phyloP scores from a whole-genome alignment of 148 eudicot genomes.

The Cornus controversa region DNA sequence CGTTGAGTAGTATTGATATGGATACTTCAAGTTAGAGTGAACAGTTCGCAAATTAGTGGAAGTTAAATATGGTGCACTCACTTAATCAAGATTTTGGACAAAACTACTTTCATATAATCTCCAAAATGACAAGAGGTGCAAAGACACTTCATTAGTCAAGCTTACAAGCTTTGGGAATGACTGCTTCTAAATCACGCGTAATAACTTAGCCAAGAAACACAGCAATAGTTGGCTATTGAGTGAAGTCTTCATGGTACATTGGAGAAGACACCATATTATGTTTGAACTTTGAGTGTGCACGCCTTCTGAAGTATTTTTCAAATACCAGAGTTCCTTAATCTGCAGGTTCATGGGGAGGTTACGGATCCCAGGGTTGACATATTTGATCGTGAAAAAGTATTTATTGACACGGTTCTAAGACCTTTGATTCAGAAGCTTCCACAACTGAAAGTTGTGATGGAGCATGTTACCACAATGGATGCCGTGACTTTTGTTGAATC shows the following conservation, averaged over 20 bases:
- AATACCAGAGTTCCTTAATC: not conserved
- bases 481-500: constrained; percentile 85
- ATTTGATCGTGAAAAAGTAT: constrained; percentile 92
- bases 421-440: constrained; percentile 79
- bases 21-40: too few species aligned
- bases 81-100: too few species aligned
- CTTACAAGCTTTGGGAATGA: not conserved
- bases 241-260: not conserved
- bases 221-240: too few species aligned
- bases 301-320: not conserved
- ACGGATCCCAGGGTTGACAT: constrained; percentile 78
- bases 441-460: constrained; percentile 88
- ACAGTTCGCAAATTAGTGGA: too few species aligned
- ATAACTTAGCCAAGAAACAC: too few species aligned
- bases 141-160: not conserved
- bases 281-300: not conserved
- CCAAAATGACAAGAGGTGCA: not conserved
- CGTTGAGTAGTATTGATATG: too few species aligned
- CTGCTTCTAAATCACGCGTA: too few species aligned
- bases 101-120: too few species aligned
- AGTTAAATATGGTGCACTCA: too few species aligned
- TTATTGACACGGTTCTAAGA: constrained; percentile 68
- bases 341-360: constrained; percentile 97
- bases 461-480: constrained; percentile 89
- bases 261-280: not conserved